Percentiles rank a stretch among this genome's conserved stretches.
Evolutionary conservation across 2,329 filamentous ascomycete genomes (phyloP).

Genomic region (Coniella vitis): DNA sequence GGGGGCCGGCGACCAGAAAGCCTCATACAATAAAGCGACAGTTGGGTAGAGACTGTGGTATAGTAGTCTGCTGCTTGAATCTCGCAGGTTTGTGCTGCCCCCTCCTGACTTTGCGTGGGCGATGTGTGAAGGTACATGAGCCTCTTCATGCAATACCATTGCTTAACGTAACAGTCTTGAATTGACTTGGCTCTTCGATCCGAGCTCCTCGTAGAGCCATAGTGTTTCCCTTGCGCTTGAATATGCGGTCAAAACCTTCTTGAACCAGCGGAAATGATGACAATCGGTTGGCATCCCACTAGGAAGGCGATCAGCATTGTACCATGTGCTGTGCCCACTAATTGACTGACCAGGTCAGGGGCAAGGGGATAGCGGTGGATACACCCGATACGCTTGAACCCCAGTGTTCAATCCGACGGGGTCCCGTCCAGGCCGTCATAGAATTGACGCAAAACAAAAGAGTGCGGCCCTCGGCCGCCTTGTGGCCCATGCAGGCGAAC

Average conservation of each 20-base stretch:
- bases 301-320: not conserved
- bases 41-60: too few species aligned
- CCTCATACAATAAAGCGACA: too few species aligned
- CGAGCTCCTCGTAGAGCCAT: not conserved
- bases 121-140: too few species aligned
- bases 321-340: not conserved
- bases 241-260: not conserved
- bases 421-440: not conserved
- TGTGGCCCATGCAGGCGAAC: not conserved
- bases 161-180: too few species aligned
- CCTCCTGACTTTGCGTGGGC: too few species aligned
- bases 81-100: too few species aligned
- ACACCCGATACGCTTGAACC: not conserved
- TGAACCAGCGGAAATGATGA: constrained; percentile 3
- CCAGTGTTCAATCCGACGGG: not conserved
- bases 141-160: too few species aligned
- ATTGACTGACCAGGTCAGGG: not conserved
- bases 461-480: not conserved
- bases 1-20: too few species aligned
- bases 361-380: not conserved
- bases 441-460: not conserved
- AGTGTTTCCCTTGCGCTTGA: too few species aligned
- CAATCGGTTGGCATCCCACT: not conserved
- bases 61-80: too few species aligned
- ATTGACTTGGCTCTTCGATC: too few species aligned